Conservation (phyloP, 2,329 filamentous ascomycete genomes). For the Alternaria ventricosa region DNA sequence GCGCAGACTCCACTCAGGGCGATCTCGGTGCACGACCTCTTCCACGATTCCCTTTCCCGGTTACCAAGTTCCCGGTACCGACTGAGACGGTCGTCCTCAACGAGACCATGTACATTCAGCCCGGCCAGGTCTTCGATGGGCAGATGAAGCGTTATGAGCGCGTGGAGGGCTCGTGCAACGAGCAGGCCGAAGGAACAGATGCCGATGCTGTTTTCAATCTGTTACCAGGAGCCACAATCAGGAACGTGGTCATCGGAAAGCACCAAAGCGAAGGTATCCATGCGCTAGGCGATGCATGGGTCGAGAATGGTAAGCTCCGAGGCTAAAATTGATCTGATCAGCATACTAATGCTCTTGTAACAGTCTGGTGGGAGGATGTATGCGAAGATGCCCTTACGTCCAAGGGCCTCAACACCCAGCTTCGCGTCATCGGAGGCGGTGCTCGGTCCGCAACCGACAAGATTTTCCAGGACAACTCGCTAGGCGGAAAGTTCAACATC, state of each 20-base stretch:
- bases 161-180: constrained; percentile 30
- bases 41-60: constrained; percentile 31
- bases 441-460: constrained; percentile 35
- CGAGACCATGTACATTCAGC: constrained; percentile 32
- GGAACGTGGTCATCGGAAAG: constrained; percentile 34
- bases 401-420: constrained; percentile 35
- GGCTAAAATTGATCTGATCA: accelerated
- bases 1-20: constrained; percentile 28
- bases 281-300: constrained; percentile 34
- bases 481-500: constrained; percentile 32
- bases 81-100: constrained; percentile 34
- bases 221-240: constrained; percentile 27
- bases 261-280: constrained; percentile 35
- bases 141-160: constrained; percentile 38
- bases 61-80: constrained; percentile 28
- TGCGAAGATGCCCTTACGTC: constrained; percentile 34
- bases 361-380: constrained; percentile 38
- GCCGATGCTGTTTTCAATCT: constrained; percentile 36
- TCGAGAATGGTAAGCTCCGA: constrained; percentile 27
- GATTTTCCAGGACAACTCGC: constrained; percentile 29
- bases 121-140: constrained; percentile 32
- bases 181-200: constrained; percentile 34
- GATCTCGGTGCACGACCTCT: constrained; percentile 29
- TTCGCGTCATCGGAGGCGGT: constrained; percentile 35
- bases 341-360: constrained; percentile 3